phyloP scores from a whole-genome alignment of 495 filamentous ascomycete genomes.

The Immersiella caudata region DNA sequence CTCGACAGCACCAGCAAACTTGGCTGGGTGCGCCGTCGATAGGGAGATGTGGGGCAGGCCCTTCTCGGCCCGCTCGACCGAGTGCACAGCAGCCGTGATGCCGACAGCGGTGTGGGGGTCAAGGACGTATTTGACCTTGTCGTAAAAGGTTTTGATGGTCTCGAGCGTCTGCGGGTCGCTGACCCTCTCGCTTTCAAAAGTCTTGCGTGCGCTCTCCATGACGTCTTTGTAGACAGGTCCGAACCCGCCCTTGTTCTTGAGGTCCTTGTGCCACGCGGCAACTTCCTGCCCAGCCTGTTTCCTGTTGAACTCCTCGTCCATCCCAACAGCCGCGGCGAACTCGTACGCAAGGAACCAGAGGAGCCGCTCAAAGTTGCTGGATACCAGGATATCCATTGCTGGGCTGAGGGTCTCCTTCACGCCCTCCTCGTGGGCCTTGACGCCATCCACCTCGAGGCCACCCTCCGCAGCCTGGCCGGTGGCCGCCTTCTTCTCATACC shows the following conservation, averaged over 20 bases:
- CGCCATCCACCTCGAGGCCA: conserved; percentile 61
- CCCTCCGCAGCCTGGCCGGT: conserved; percentile 57
- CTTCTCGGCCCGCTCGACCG: conserved; percentile 52
- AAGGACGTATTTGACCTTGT: conserved; percentile 70
- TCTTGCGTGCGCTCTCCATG: conserved; percentile 61
- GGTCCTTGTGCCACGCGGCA: conserved; percentile 66
- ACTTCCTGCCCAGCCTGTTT: conserved; percentile 68
- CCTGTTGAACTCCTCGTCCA: conserved; percentile 61
- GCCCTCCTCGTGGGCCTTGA: conserved; percentile 66
- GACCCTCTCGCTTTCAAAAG: conserved; percentile 83
- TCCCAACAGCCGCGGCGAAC: conserved; percentile 53
- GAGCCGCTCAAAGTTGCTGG: conserved; percentile 92
- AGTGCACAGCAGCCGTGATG: conserved; percentile 69
- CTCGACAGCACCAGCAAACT: conserved; percentile 81
- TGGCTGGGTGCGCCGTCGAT: conserved; percentile 91
- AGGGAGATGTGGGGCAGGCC: conserved; percentile 71
- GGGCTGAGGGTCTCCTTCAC: conserved; percentile 42
- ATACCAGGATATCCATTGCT: conserved; percentile 94
- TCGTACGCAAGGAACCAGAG: conserved; percentile 89
- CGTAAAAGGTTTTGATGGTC: conserved; percentile 71
- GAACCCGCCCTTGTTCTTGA: conserved; percentile 83
- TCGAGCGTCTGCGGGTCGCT: conserved; percentile 74
- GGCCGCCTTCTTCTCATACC: conserved; percentile 75
- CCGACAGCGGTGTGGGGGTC: conserved; percentile 93
- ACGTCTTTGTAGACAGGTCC: conserved; percentile 67